phyloP scores from a whole-genome alignment of 2,329 filamentous ascomycete species.

The Fusarium albidum region DNA sequence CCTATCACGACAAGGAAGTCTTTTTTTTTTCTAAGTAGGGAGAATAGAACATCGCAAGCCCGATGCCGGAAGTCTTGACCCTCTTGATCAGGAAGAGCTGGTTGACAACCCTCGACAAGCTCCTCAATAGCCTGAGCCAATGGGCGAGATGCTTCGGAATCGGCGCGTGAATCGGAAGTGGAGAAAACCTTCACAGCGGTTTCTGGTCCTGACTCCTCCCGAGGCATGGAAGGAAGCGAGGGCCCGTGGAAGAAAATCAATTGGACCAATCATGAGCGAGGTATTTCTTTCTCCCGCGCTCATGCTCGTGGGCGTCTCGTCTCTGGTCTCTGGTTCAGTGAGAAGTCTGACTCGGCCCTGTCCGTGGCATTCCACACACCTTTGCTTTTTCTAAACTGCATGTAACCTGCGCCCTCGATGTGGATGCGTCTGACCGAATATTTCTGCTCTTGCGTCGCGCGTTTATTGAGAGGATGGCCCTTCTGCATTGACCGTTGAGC shows the following conservation, averaged over 20 bases:
- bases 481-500: slow-evolving; percentile 7
- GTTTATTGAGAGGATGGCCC: background rate
- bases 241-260: background rate
- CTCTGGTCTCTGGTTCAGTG: slow-evolving; percentile 8
- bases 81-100: background rate
- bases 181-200: too few species aligned
- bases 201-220: background rate
- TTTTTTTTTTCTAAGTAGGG: background rate
- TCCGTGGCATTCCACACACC: slow-evolving; percentile 9
- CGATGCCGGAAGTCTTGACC: background rate
- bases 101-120: slow-evolving; percentile 1
- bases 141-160: background rate
- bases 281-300: slow-evolving; percentile 32
- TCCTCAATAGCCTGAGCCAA: background rate
- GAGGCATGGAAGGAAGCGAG: background rate
- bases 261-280: slow-evolving; percentile 26
- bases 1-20: background rate
- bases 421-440: background rate
- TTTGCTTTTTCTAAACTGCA: slow-evolving; percentile 8
- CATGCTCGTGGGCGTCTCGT: too few species aligned
- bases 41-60: background rate
- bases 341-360: slow-evolving; percentile 33
- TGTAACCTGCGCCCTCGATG: background rate
- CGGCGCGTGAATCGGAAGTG: too few species aligned
- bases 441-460: background rate